Base-by-base conservation (phyloP, 345 rosid genomes). In the Linum trigynum region DNA sequence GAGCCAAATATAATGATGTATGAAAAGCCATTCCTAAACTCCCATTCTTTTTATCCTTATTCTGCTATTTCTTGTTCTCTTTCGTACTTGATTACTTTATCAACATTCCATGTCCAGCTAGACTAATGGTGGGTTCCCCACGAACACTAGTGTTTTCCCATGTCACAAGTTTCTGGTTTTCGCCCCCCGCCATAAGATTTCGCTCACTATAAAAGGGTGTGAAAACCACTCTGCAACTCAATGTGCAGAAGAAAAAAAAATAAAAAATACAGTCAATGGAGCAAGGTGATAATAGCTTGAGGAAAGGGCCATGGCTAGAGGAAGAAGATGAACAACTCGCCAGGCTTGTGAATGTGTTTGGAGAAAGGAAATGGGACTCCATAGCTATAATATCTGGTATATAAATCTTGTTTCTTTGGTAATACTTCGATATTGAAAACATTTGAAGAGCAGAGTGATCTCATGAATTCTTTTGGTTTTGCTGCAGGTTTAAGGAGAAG, bases 331-430 rank as follows among this genome's bases (percentile, higher is more conserved):
- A 72, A 67, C 65, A 55, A 65, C 68, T 87, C 3, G 68, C 76
- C 0, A 64, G 81, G 32, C 81, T 76, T 53, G 87, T 82, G 16
- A 75, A 67, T 43, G 71, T 82, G 69, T 69, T 79, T 60, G 86
- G 94, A 50, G 81, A 84, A 16, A 78, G 84, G 64, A 79, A 86
- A 71, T 82, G 91, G 96, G 96, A 89, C 75, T 75, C 69, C 65
- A 68, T 87, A 40, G 91, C 94, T 6, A 73, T 42, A 72, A 78
- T 67, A 55, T 82, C 89, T 0, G 86, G 90, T 83, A 75, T 38
- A 39, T 16, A 3, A 5, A 15, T 32, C 38, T 39, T 66, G 39
- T 39, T 32, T 39, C 32, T 5, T 11, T 3, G 11, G 48, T 39
- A 5, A 45, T 57, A 7, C 17, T n/a, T 2, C 12, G 10, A 17